Conservation (phyloP, 148 eudicot species). For the Spergularia bocconei region DNA sequence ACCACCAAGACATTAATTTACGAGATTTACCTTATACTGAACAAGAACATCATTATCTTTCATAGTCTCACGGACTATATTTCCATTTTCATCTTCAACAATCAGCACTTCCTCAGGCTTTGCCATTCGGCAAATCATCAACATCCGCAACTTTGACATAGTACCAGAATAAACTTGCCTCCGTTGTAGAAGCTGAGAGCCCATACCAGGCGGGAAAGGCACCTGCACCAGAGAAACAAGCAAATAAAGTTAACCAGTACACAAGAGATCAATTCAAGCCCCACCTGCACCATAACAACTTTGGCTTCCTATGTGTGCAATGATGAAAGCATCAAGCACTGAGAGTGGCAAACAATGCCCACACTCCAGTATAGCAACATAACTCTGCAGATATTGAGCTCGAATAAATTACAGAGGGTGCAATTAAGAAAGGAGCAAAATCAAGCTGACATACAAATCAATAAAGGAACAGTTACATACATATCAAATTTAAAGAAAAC, state of each 20-base stretch:
- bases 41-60: conserved; percentile 98
- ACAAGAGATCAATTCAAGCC: not conserved
- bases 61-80: conserved; percentile 99
- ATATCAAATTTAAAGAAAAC: not conserved
- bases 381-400: too few relatives aligned
- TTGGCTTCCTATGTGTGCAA: too few relatives aligned
- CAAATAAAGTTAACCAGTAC: not conserved
- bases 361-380: not conserved
- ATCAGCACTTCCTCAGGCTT: conserved; percentile 99
- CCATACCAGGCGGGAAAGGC: conserved; percentile 59
- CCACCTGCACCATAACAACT: too few relatives aligned
- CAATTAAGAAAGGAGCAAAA: not conserved
- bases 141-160: conserved; percentile 83
- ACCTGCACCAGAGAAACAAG: conserved; percentile 52
- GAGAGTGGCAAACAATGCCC: not conserved
- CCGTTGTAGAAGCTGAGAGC: conserved; percentile 65
- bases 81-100: conserved; percentile 99
- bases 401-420: too few relatives aligned
- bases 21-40: conserved; percentile 80
- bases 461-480: not conserved
- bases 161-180: conserved; percentile 77
- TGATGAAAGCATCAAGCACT: not conserved
- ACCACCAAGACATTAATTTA: not conserved
- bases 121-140: conserved; percentile 98
- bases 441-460: not conserved